A percentile compares a stretch with the other conserved stretches of the same genome.
Evolutionary conservation across 768 basidiomycete genomes (phyloP).

Genomic region (Psilocybe sp.): DNA sequence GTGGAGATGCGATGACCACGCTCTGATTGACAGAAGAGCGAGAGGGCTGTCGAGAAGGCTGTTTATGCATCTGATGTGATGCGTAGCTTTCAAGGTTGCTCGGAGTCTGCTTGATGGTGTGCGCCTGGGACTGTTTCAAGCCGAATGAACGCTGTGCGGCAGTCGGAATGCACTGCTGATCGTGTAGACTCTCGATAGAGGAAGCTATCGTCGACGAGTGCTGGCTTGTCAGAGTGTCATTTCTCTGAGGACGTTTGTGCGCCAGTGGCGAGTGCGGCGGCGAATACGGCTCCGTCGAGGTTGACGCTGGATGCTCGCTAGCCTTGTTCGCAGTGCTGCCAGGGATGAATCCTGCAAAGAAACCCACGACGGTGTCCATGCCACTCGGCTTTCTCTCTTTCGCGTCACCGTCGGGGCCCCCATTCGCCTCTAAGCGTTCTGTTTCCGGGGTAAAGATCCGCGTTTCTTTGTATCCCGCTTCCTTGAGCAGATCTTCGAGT

Average conservation of each 20-base stretch:
- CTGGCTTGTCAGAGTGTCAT: conserved; percentile 8
- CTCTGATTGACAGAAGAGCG: conserved; percentile 24
- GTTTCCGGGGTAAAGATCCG: conserved; percentile 84
- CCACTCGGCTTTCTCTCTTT: conserved; percentile 36
- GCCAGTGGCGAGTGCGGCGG: conserved; percentile 31
- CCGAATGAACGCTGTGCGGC: conserved; percentile 8
- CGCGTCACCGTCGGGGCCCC: conserved; percentile 21
- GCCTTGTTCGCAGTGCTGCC: conserved; percentile 23
- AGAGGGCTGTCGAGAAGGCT: conserved; percentile 16
- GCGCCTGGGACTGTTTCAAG: conserved; percentile 8
- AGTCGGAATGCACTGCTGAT: conserved; percentile 19
- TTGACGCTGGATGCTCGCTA: conserved; percentile 7
- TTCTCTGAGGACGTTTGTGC: conserved; percentile 13
- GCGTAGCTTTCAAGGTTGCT: conserved; percentile 4
- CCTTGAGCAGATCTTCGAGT: conserved; percentile 80
- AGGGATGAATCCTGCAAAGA: conserved; percentile 61
- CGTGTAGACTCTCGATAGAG: conserved; percentile 30
- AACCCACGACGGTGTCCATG: conserved; percentile 65
- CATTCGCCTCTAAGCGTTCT: conserved; percentile 43
- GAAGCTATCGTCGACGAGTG: conserved; percentile 28
- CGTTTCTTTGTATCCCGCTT: conserved; percentile 92
- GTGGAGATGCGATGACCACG: conserved; percentile 24
- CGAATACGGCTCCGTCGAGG: conserved; percentile 22
- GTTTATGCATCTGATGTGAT: conserved; percentile 12
- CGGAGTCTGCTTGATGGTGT: conserved; percentile 8